phyloP scores from a whole-genome alignment of 441 rosid species.

The Populus hybrid region DNA sequence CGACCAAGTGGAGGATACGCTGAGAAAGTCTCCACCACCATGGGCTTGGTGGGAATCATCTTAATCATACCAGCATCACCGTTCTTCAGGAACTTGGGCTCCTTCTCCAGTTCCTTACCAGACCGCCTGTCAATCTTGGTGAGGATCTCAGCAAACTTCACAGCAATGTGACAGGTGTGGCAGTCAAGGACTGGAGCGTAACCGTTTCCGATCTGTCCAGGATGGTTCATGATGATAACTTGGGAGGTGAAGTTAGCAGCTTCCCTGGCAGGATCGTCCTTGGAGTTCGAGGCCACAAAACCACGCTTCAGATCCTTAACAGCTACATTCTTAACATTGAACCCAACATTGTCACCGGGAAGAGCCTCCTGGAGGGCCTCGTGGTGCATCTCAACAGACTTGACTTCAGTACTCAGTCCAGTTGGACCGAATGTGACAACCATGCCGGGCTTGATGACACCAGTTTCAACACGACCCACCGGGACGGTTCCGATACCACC shows the following conservation, averaged over 20 bases:
- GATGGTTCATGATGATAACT: conserved; percentile 57
- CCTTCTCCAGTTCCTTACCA: too few species aligned
- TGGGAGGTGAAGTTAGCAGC: conserved; percentile 68
- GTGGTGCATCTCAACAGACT: conserved; percentile 69
- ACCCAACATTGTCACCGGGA: conserved; percentile 66
- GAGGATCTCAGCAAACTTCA: too few species aligned
- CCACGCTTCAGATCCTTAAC: conserved; percentile 92
- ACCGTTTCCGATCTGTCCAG: too few species aligned
- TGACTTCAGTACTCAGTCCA: conserved; percentile 62
- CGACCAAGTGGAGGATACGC: conserved; percentile 74
- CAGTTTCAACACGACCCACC: conserved; percentile 60
- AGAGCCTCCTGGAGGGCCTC: conserved; percentile 59
- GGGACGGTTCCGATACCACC: conserved; percentile 76
- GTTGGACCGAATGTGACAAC: conserved; percentile 60
- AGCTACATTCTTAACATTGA: conserved; percentile 76
- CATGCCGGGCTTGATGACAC: conserved; percentile 57
- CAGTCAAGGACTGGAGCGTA: too few species aligned
- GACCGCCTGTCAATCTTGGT: too few species aligned
- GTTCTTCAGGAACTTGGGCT: too few species aligned
- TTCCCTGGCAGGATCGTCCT: conserved; percentile 77
- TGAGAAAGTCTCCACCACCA: too few species aligned
- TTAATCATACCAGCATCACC: too few species aligned
- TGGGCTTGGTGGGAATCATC: too few species aligned
- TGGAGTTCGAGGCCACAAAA: conserved; percentile 69
- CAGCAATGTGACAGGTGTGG: too few species aligned